Conservation (phyloP, 768 basidiomycete species). For the Erythrobasidium yunnanense region DNA sequence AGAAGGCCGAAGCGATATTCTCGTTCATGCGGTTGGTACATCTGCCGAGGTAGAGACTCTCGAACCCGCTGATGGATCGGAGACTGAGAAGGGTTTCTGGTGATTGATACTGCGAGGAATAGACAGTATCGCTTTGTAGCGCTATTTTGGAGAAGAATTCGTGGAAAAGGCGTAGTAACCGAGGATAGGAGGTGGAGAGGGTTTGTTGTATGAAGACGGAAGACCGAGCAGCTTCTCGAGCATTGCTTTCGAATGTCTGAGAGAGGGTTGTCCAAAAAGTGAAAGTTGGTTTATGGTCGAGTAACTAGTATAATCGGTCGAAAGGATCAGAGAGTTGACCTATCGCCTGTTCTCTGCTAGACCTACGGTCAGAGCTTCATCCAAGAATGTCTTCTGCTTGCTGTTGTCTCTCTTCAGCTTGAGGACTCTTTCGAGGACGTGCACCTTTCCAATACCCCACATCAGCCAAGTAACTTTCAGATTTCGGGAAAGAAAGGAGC, state of each 20-base stretch:
- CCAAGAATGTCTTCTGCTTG: constrained; percentile 68
- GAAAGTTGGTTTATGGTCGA: constrained; percentile 83
- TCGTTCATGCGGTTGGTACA: constrained; percentile 77
- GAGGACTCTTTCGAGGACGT: constrained; percentile 87
- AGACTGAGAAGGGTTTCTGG: constrained; percentile 85
- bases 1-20: constrained; percentile 62
- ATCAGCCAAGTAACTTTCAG: neutral
- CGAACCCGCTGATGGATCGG: constrained; percentile 69
- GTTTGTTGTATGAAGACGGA: constrained; percentile 87
- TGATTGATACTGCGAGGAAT: constrained; percentile 71
- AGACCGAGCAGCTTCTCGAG: constrained; percentile 49
- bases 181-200: constrained; percentile 72
- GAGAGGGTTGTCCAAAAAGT: constrained; percentile 81
- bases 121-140: constrained; percentile 88
- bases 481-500: no score
- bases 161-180: constrained; percentile 79
- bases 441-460: constrained; percentile 51
- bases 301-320: no score
- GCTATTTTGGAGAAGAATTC: constrained; percentile 93
- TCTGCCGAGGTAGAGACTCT: constrained; percentile 75
- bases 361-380: constrained; percentile 74
- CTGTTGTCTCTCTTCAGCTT: constrained; percentile 72
- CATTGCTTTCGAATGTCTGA: constrained; percentile 67
- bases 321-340: neutral
- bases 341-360: neutral